Evolutionary conservation across 768 basidiomycete genomes (phyloP), one percentile per base, ranked within the genome.

Genomic region (Rhizopogon salebrosus): DNA sequence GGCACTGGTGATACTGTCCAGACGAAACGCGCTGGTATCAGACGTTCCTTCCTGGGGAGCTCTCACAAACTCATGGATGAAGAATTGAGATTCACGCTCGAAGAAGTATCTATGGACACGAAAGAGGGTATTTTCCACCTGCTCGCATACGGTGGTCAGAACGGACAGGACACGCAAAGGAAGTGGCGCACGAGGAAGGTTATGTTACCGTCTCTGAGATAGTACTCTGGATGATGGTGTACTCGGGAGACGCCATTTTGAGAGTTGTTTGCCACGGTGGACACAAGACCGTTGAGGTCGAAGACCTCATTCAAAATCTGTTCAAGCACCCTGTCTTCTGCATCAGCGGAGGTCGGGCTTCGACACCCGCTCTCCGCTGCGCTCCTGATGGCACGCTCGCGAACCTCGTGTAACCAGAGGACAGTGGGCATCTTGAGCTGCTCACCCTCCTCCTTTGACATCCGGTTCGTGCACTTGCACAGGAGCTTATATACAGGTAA

Each of bases 341-440:
- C 58, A 3, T 61, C 57, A 0, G 69, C 65, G 1, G 58, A 59
- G 0, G 61, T 66, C 0, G 73, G 71, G 1, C 64, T 64, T 14
- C 50, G 58, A n/a, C 51, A 57, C 3, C 72, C 70, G 0, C 46
- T 54, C 22, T 61, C 60, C 6, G 62, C 57, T 4, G 76, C 67
- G 7, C 75, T 67, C 24, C 72, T 72, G 43, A 59, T 59, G 2
- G 60, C 62, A 16, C 65, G 66, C 54, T 87, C 86, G 1, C 85
- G 75, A 2, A 79, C 80, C 2, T 67, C 63, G 0, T 80, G 80
- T n/a, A 88, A 70, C 23, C 64, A 72, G 0, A 85, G 63, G 0
- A 80, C 71, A 0, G 81, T 82, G 37, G 83, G 78, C 61, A 82
- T 62, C 41, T 83, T 82, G n/a, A 91, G 69, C 26, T 70, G 69